These are phyloP conservation scores for Phytophthora multivora DNA, from an alignment of 352 stramenopile genomes.

Conservation along the genomic window DNA sequence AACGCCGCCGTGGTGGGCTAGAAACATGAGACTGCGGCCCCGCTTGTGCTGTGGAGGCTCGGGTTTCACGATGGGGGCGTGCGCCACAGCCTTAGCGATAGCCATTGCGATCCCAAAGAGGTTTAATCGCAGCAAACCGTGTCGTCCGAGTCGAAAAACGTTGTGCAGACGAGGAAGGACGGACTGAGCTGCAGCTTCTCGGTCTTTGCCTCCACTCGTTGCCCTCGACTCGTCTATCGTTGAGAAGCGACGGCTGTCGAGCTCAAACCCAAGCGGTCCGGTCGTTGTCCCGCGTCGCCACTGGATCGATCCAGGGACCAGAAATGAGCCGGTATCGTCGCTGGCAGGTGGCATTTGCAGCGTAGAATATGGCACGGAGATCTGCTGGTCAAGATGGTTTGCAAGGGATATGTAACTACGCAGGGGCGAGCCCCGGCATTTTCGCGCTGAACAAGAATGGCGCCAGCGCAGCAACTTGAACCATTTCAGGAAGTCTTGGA, in stretches of 20 bases:
- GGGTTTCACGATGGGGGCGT: constrained; percentile 5
- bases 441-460: constrained; percentile 18
- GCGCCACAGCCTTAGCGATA: constrained; percentile 20
- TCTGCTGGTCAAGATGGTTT: constrained; percentile 1
- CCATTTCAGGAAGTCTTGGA: constrained; percentile 6
- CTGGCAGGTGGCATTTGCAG: constrained; percentile 16
- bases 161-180: constrained; percentile 32
- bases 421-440: constrained; percentile 11
- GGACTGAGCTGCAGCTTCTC: constrained; percentile 17
- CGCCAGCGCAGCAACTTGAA: constrained; percentile 21
- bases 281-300: constrained; percentile 9
- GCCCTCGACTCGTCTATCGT: constrained; percentile 33
- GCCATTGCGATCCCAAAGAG: constrained; percentile 18
- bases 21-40: constrained; percentile 32
- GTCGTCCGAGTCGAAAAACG: constrained; percentile 8
- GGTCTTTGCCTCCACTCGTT: constrained; percentile 30
- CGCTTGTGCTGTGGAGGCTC: constrained; percentile 22
- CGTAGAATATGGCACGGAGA: constrained; percentile 1
- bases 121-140: constrained; percentile 16
- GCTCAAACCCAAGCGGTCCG: constrained; percentile 1
- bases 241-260: constrained; percentile 12
- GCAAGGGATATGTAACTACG: constrained; percentile 11
- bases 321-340: constrained; percentile 17
- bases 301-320: constrained; percentile 15
- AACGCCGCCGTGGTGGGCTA: constrained; percentile 40